Evolutionary conservation across 805 yeast genomes (phyloP).

Genomic region (Yarrowia sp.): DNA sequence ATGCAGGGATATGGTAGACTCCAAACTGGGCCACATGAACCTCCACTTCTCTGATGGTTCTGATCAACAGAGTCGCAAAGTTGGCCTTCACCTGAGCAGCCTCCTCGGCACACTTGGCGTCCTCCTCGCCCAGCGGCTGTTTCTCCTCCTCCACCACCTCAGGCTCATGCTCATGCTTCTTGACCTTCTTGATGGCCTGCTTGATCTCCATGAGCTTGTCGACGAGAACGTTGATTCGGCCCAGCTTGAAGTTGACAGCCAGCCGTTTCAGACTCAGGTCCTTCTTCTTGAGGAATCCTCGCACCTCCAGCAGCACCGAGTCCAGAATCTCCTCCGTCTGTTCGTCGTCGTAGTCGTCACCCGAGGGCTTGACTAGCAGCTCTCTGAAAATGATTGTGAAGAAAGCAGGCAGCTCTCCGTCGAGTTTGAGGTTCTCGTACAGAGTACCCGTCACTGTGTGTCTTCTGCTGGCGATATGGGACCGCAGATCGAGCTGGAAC

Average conservation of each 20-base stretch:
- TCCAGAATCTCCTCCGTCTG: slow-evolving; percentile 49
- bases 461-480: background rate
- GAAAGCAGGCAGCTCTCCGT: slow-evolving; percentile 48
- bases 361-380: slow-evolving; percentile 46
- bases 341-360: slow-evolving; percentile 47
- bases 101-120: slow-evolving; percentile 6
- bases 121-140: background rate
- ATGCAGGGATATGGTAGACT: slow-evolving; percentile 47
- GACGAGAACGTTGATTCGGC: slow-evolving; percentile 45
- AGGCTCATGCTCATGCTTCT: background rate
- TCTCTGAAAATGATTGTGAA: slow-evolving; percentile 46
- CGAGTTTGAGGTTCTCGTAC: slow-evolving; percentile 45
- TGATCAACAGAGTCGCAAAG: slow-evolving; percentile 46
- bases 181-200: slow-evolving; percentile 40
- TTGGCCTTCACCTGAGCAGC: slow-evolving; percentile 43
- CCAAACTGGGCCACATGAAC: slow-evolving; percentile 49
- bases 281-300: slow-evolving; percentile 48
- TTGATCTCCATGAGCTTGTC: slow-evolving; percentile 43
- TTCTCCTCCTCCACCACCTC: slow-evolving; percentile 4
- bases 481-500: slow-evolving; percentile 48
- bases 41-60: slow-evolving; percentile 51
- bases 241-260: slow-evolving; percentile 46
- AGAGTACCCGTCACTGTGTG: slow-evolving; percentile 50
- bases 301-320: slow-evolving; percentile 45
- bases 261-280: slow-evolving; percentile 49